Evolutionary conservation across 805 yeast genomes (phyloP), one percentile per base, ranked within the genome.

Genomic region (Ogataea philodendri): DNA sequence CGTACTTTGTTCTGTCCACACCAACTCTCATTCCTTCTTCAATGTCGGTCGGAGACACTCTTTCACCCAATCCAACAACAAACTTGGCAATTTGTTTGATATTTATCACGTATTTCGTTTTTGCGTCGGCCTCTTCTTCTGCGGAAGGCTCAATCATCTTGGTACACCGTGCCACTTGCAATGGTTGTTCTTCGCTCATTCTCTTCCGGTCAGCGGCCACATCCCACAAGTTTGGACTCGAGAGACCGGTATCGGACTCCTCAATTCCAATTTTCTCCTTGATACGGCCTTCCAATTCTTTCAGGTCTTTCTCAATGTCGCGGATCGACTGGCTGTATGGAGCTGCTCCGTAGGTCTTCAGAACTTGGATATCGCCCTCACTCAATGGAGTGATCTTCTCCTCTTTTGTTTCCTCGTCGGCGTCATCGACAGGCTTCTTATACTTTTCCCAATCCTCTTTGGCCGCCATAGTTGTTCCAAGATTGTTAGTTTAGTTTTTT

Each of bases 1-100:
- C 95, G 65, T 93, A 93, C 65, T 90, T 90, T 55, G 85, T 88
- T 63, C 98, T 79, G 61, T 94, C 98, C 39, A 93, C 98, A 56
- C 99, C 99, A 23, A 93, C 97, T 60, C 98, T 78, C 98, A 93
- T 94, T 35, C 98, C 97, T 64, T 94, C 98, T 65, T 93, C 98
- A 39, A 93, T 89, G 72, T 93, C 99, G 0, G 98, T 93, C 22
- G 98, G 98, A 9, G 96, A 84, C 9, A 93, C 97, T 46, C 95
- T 78, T 60, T 94, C 97, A 30, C 97, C 99, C 42, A 93, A 70
- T 4, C 90, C 94, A 30, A 93, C 98, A 28, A 93, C 97, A 57
- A 93, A 93, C 63, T 93, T 93, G 45, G 99, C 99, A 51, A 93
- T 90, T 62, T 94, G 99, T 65, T 94, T 93, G 60, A 93, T 81